Evolutionary conservation across 2,329 filamentous ascomycete genomes (phyloP), one percentile per base, ranked within the genome.

Genomic region (Aspergillus alliaceus): DNA sequence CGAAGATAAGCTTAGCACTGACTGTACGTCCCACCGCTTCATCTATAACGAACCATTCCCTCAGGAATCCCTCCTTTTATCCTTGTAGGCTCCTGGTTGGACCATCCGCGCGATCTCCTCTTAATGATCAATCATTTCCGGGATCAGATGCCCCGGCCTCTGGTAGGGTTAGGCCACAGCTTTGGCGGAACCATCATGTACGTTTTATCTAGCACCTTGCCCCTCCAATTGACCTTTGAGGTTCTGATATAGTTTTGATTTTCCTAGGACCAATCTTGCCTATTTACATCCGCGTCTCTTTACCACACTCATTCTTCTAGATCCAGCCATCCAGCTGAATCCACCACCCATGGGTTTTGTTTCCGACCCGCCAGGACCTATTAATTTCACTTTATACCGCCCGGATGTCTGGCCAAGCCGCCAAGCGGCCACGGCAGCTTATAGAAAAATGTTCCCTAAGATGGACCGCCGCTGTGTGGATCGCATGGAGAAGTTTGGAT

Each of bases 131-230:
- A 62, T 29, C 59, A 61, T 2, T 62, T 60, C 40, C 61, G 56
- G 4, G 46, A 59, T 6, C 48, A 63, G 27, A 61, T 64, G 52
- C 59, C 59, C 9, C 56, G 54, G 22, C 62, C 62, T 4, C 40
- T 64, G 14, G 42, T 64, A 4, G 62, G 62, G 4, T 37, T 64
- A 14, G 60, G 62, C 4, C 61, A 64, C 32, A 64, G 62, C 53
- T 46, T 62, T 20, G 31, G 31, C 0, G 12, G 31, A 4, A 32
- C 12, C 3, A 32, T 15, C 12, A 32, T 32, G 31, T 15, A 32
- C 2, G 31, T 32, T 32, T 32, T n/a, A n/a, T n/a, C n/a, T n/a
- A n/a, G n/a, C n/a, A n/a, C n/a, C n/a, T n/a, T n/a, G n/a, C n/a
- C n/a, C n/a, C n/a, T n/a, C n/a, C n/a, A n/a, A n/a, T n/a, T n/a